Conservation (phyloP, 805 yeast species). For the Ogataea dorogensis region DNA sequence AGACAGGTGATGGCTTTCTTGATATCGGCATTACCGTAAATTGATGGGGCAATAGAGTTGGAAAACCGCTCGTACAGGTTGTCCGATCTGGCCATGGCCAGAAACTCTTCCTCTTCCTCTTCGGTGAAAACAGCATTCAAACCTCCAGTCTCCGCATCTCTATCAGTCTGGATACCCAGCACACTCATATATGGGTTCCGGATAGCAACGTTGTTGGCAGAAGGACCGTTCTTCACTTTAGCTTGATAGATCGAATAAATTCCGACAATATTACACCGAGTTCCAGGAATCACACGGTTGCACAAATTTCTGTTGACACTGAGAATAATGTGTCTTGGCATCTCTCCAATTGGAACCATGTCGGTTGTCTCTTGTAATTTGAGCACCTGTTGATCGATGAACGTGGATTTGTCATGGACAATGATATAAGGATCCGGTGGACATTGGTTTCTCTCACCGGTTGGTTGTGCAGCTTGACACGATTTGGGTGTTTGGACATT, state of each 20-base stretch:
- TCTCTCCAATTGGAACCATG: slow-evolving; percentile 97
- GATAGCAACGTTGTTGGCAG: slow-evolving; percentile 72
- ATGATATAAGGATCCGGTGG: slow-evolving; percentile 91
- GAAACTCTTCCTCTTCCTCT: slow-evolving; percentile 91
- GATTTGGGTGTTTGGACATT: slow-evolving; percentile 62
- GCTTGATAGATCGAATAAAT: slow-evolving; percentile 88
- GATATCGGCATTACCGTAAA: slow-evolving; percentile 90
- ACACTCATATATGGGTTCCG: slow-evolving; percentile 89
- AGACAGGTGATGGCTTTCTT: slow-evolving; percentile 92
- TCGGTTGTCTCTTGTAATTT: slow-evolving; percentile 98
- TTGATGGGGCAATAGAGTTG: slow-evolving; percentile 91
- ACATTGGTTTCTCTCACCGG: slow-evolving; percentile 57
- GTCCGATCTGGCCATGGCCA: slow-evolving; percentile 77
- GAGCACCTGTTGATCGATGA: slow-evolving; percentile 90
- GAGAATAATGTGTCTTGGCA: slow-evolving; percentile 90
- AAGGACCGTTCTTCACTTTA: slow-evolving; percentile 48
- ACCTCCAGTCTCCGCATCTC: slow-evolving; percentile 51
- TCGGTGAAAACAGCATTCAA: slow-evolving; percentile 65
- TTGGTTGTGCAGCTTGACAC: slow-evolving; percentile 59
- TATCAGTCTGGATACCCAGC: slow-evolving; percentile 81
- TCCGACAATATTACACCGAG: slow-evolving; percentile 88
- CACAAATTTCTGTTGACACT: slow-evolving; percentile 89
- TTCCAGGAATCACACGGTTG: slow-evolving; percentile 91
- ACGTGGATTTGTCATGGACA: slow-evolving; percentile 90
- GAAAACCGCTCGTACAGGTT: slow-evolving; percentile 84